Evolutionary conservation across 768 basidiomycete species (phyloP), one percentile per base, ranked within the genome.

Genomic region (Leccinum truebloodii): DNA sequence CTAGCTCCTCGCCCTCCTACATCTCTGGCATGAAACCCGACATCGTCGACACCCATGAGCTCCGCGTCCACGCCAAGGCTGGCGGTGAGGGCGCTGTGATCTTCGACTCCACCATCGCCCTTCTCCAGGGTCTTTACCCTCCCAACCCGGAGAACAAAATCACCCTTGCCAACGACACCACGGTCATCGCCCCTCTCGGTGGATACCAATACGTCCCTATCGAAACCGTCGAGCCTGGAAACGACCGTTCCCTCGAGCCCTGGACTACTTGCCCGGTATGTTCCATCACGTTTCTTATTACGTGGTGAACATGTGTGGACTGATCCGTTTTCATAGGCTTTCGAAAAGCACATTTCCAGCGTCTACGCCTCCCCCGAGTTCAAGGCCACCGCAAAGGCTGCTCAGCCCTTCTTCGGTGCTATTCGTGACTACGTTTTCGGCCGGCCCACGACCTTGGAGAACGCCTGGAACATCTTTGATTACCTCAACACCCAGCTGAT

Each of bases 121-220:
- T 93, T 56, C 83, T 93, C 46, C 94, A 95, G 75, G 92, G 92
- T 48, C 79, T 94, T 53, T 93, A 87, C 82, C 92, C 92, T 24
- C 91, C 92, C n/a, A 89, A 82, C 70, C 75, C 79, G 10, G 79
- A 82, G 39, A 89, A 90, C 76, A 86, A 83, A 69, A 88, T 89
- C 65, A 79, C 79, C 6, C 86, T 95, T 16, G 93, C 93, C 3
- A 92, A 95, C 63, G 90, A 86, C 58, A 85, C 86, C 14, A 83
- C 79, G 26, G 78, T 95, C 64, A 73, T 83, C 22, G 85, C 89
- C 2, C 92, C 94, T 26, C 82, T 94, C 9, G 83, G 84, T 16
- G 90, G 91, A 3, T 95, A 94, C 73, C 91, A 94, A 75, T 95
- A 94, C 65, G 83, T 95, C 52, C 90, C 92, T 1, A 90, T 92